A percentile compares a stretch with the other conserved stretches of the same genome.
Evolutionary conservation across 306 rosid species (phyloP).

Genomic region (Prunus fruticosa): DNA sequence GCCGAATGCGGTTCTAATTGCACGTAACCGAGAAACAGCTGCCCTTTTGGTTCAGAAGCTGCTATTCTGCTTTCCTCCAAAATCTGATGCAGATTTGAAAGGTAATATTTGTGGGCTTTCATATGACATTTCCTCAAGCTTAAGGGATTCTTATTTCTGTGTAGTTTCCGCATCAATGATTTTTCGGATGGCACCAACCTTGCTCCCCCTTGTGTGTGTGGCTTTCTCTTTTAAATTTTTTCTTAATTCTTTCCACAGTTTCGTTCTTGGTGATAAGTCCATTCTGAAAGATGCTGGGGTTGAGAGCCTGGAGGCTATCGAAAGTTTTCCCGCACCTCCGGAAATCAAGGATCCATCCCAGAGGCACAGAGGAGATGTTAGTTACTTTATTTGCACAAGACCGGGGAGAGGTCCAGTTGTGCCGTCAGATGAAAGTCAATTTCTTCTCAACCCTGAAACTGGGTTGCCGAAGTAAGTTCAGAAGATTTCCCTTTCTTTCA

Average conservation of each 20-base stretch:
- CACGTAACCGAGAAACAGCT: slow-evolving; percentile 81
- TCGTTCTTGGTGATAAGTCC: slow-evolving; percentile 79
- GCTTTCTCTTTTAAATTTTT: not conserved
- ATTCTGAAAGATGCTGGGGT: slow-evolving; percentile 83
- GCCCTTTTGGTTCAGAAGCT: slow-evolving; percentile 78
- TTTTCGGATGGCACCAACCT: slow-evolving; percentile 10
- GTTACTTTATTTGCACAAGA: slow-evolving; percentile 92
- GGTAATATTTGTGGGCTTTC: slow-evolving; percentile 40
- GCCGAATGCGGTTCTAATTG: slow-evolving; percentile 88
- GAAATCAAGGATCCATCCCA: slow-evolving; percentile 73
- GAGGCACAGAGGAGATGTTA: slow-evolving; percentile 76
- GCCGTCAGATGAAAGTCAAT: slow-evolving; percentile 63
- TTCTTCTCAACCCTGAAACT: slow-evolving; percentile 72
- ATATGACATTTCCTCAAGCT: not conserved
- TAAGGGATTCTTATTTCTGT: not conserved
- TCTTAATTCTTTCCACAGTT: slow-evolving; percentile 40
- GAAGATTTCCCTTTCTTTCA: slow-evolving; percentile 8
- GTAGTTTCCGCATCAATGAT: not conserved
- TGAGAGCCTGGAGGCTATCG: slow-evolving; percentile 51
- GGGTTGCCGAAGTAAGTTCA: slow-evolving; percentile 70
- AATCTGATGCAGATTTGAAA: slow-evolving; percentile 59
- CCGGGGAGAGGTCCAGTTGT: slow-evolving; percentile 93
- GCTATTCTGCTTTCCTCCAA: slow-evolving; percentile 90
- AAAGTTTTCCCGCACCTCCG: slow-evolving; percentile 69
- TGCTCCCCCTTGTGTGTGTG: slow-evolving; percentile 2